phyloP scores from a whole-genome alignment of 2,329 filamentous ascomycete genomes.

The Tolypocladium pustulatum region DNA sequence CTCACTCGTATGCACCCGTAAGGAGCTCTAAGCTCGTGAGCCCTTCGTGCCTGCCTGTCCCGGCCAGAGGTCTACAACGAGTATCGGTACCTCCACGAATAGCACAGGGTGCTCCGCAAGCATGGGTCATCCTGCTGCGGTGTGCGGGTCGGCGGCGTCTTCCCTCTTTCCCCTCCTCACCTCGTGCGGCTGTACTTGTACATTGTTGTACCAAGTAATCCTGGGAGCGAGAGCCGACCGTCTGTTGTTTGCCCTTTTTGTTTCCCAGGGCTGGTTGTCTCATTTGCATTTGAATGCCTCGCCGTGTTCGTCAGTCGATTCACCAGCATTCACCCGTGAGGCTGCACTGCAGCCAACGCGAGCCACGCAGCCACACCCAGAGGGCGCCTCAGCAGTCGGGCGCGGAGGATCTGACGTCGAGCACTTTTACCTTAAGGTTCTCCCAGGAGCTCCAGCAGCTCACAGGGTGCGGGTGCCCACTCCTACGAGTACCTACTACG shows the following conservation, averaged over 20 bases:
- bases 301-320: background rate
- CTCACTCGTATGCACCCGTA: background rate
- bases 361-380: background rate
- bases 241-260: background rate
- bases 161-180: background rate
- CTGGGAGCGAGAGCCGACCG: background rate
- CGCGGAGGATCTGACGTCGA: background rate
- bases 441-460: background rate
- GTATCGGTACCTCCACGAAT: background rate
- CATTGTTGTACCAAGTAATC: background rate
- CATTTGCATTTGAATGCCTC: background rate
- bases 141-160: background rate
- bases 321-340: background rate
- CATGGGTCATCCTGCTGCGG: background rate
- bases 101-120: background rate
- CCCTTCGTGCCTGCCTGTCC: background rate
- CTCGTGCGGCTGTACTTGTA: background rate
- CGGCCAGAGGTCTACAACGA: background rate
- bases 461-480: background rate
- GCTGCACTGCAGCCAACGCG: background rate
- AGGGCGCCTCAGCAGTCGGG: background rate
- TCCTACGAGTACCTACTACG: background rate
- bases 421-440: background rate
- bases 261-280: background rate
- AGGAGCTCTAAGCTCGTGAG: background rate